Base-by-base conservation (phyloP, 73 alveolate genomes). In the Breviolum minutum region DNA sequence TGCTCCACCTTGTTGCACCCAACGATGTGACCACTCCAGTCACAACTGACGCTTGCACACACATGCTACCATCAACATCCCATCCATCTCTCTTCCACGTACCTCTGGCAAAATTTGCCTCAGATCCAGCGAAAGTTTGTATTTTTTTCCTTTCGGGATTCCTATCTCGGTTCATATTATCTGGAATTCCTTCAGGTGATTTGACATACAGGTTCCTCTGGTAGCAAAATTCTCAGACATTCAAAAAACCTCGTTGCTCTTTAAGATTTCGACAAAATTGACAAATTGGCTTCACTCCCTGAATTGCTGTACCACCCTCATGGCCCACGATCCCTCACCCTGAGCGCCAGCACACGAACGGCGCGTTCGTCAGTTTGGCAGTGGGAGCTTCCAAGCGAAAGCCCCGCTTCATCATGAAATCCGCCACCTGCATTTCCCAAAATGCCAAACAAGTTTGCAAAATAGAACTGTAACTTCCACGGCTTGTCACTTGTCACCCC, bases 381-480 rank as follows among this genome's bases (percentile, higher is more conserved):
- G 91, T 70, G 10, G 98, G 98, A 11, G 98, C 98, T 63, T 92
- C 98, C 27, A 92, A 66, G 62, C 98, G 98, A 62, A 92, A 92
- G 81, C 98, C 98, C 0, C 98, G 89, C 90, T 64, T 76, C 98
- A 76, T 92, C 98, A 92, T 92, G 98, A 92, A 92, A 48, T 92
- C 90, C 12, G 98, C 98, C 5, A 92, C 97, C 97, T 91, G 54
- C 54, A 7, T 19, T 17, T 73, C 40, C 32, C 83, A 73, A 73
- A 24, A 9, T 22, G n/a, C 83, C n/a, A 32, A 10, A 73, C 10
- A 68, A 17, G 4, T 68, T 68, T 22, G 17, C 77, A 68, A 68
- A 68, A 17, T 68, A 14, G 24, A 2, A 17, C 77, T 17, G n/a
- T 68, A 68, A 68, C 77, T 22, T 1, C n/a, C 17, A 1, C 77